These are phyloP conservation scores for Plectosphaerella cucumerina DNA, from an alignment of 2,329 filamentous ascomycete species.

Conservation along the genomic window DNA sequence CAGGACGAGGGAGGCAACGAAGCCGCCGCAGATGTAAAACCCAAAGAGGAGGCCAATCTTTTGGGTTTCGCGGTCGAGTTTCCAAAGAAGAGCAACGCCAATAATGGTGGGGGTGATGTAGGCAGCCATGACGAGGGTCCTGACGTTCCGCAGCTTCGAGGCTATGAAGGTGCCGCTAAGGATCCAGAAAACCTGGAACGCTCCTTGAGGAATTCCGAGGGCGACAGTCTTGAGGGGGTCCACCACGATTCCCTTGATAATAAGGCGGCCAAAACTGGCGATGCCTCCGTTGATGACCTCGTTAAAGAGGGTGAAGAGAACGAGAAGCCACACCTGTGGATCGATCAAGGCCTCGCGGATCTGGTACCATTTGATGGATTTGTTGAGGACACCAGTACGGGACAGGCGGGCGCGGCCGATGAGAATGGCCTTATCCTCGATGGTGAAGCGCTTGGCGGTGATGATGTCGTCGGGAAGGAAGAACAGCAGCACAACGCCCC, in stretches of 20 bases:
- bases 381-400: conserved; percentile 42
- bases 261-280: conserved; percentile 17
- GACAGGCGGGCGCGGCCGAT: conserved; percentile 48
- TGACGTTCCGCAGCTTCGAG: conserved; percentile 41
- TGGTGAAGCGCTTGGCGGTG: conserved; percentile 56
- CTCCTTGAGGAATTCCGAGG: conserved; percentile 50
- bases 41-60: conserved; percentile 44
- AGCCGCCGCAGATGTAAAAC: conserved; percentile 46
- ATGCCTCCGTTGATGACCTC: conserved; percentile 47
- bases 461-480: conserved; percentile 59
- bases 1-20: conserved; percentile 47
- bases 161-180: conserved; percentile 48
- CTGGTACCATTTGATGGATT: conserved; percentile 41
- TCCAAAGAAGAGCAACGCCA: conserved; percentile 45
- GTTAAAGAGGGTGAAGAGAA: conserved; percentile 41
- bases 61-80: conserved; percentile 32
- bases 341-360: conserved; percentile 45
- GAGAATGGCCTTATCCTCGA: conserved; percentile 51
- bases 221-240: conserved; percentile 38
- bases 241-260: conserved; percentile 26
- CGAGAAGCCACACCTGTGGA: conserved; percentile 56
- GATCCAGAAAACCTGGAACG: conserved; percentile 49
- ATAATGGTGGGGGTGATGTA: conserved; percentile 49
- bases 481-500: conserved; percentile 52
- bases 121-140: conserved; percentile 47